Evolutionary conservation across 805 yeast species (phyloP), one percentile per base, ranked within the genome.

Genomic region (Spathaspora sp.): DNA sequence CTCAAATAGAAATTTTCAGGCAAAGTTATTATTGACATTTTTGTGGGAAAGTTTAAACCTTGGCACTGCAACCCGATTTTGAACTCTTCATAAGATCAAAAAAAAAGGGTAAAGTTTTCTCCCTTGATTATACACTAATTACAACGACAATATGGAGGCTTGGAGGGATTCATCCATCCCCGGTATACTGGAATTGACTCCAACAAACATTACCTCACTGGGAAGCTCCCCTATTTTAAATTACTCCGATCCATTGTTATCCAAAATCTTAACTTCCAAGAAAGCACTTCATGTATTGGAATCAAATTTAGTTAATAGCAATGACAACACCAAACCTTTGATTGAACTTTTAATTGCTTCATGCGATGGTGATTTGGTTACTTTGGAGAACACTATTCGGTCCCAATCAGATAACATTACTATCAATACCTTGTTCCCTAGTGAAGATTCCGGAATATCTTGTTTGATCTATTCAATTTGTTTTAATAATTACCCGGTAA

Each of bases 381-480:
- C 73, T 1, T 51, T 71, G 23, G 74, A 70, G 52, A 59, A 64
- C 12, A 55, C 59, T 1, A 38, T 63, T 9, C 53, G 65, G n/a
- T 29, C 56, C 2, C 50, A 63, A 43, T 62, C 67, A 2, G 62
- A 60, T 8, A 23, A 6, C 26, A 49, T 60, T 18, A 14, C 16
- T 7, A 57, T 65, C 12, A 56, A 66, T 35, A 20, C 52, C 18
- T 53, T 61, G 39, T 60, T 55, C 44, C 68, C 68, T 11, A 35
- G 43, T 5, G 61, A 64, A 11, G 78, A 49, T 6, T 55, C 55
- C 8, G 79, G 78, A 5, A 63, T 60, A 18, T 60, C 71, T 2
- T 60, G 70, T 10, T 62, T 75, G 53, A 62, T 82, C 2, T 83
- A 79, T 60, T 79, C 86, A 10, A 73, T 85, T 20, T 81, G 81